Evolutionary conservation across 2,329 filamentous ascomycete species (phyloP).

Genomic region (Sodiomyces alkalinus): DNA sequence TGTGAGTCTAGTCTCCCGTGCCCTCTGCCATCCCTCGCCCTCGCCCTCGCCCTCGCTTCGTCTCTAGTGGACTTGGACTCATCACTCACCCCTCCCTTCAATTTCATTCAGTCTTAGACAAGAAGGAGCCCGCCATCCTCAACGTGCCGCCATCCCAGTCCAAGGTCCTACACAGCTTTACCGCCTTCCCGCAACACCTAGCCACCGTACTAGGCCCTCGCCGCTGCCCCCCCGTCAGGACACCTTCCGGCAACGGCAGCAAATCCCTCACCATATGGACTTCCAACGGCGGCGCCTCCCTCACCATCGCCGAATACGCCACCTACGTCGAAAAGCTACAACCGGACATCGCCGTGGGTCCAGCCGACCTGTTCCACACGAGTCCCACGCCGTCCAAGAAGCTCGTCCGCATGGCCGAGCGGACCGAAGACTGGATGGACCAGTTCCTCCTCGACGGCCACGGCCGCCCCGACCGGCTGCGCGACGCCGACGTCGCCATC

Average conservation of each 20-base stretch:
- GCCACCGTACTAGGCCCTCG: constrained; percentile 63
- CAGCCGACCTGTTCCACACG: constrained; percentile 51
- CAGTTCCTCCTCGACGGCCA: constrained; percentile 47
- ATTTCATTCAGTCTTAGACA: constrained; percentile 37
- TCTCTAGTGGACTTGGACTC: neutral
- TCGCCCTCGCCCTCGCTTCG: neutral
- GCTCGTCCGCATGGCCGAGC: constrained; percentile 67
- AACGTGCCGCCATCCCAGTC: constrained; percentile 19
- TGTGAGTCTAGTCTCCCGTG: constrained; percentile 44
- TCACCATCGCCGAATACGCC: constrained; percentile 56
- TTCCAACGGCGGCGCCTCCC: constrained; percentile 65
- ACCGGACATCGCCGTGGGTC: constrained; percentile 66
- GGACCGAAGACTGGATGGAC: constrained; percentile 70
- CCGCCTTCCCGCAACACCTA: constrained; percentile 49
- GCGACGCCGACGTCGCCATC: constrained; percentile 23
- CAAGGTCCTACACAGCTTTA: constrained; percentile 60
- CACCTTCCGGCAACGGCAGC: constrained; percentile 56
- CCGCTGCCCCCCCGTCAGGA: constrained; percentile 58
- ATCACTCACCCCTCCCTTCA: no score
- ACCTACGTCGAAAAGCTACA: constrained; percentile 46
- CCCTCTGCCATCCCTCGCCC: no score
- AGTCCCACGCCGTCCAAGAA: constrained; percentile 49
- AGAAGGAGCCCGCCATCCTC: constrained; percentile 30
- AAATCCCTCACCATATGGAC: constrained; percentile 65
- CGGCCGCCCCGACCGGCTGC: constrained; percentile 20